Evolutionary conservation across 2,329 filamentous ascomycete species (phyloP).

Genomic region (Fusarium musae): DNA sequence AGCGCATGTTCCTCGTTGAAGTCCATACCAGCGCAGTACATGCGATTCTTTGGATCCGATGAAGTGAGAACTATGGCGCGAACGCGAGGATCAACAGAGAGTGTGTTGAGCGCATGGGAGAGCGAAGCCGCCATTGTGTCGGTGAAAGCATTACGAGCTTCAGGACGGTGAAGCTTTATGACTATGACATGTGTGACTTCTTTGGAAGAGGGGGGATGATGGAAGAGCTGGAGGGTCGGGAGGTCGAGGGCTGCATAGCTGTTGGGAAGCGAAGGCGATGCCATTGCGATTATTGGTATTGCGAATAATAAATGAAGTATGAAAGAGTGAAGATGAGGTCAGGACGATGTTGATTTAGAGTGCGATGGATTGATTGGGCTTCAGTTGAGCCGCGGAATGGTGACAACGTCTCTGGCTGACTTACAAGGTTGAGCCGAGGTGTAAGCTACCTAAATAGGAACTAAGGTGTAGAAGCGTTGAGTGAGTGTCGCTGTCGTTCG

Average conservation of each 20-base stretch:
- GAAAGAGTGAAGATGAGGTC: not conserved
- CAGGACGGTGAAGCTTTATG: constrained; percentile 70
- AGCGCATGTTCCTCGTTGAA: constrained; percentile 52
- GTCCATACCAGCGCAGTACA: constrained; percentile 70
- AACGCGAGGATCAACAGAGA: constrained; percentile 65
- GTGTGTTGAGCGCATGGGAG: constrained; percentile 60
- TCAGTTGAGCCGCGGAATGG: constrained; percentile 17
- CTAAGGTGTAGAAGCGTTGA: not conserved
- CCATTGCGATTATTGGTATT: constrained; percentile 32
- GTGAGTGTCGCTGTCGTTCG: not conserved
- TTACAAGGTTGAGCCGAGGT: constrained; percentile 29
- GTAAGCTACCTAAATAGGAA: not conserved
- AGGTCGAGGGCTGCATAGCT: constrained; percentile 56
- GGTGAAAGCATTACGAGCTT: constrained; percentile 76
- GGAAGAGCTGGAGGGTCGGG: constrained; percentile 59
- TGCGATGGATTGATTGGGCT: constrained; percentile 10
- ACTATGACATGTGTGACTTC: constrained; percentile 70
- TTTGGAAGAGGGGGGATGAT: constrained; percentile 61
- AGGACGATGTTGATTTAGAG: constrained; percentile 19
- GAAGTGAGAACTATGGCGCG: constrained; percentile 66
- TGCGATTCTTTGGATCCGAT: constrained; percentile 57
- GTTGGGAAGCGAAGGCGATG: constrained; percentile 42
- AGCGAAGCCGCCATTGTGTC: constrained; percentile 71
- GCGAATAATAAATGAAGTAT: not conserved
- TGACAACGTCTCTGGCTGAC: constrained; percentile 5